Base-by-base conservation (phyloP, 768 basidiomycete species). In the Pleurotus tuber-regium region DNA sequence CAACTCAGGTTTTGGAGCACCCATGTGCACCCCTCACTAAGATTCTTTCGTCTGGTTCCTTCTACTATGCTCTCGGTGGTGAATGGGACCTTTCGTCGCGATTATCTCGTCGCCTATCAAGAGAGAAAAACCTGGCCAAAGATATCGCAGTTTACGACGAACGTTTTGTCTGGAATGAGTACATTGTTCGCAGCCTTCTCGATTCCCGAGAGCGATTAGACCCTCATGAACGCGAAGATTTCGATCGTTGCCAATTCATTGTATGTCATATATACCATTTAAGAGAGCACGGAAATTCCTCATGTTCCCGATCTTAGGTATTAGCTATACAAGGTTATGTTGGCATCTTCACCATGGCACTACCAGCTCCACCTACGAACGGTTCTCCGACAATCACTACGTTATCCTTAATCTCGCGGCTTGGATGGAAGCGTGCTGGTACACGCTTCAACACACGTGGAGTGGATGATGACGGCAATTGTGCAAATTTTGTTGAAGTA, bases 401-500 rank as follows among this genome's bases (percentile, higher is more conserved):
- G 1, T 66, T 97, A 18, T 82, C 86, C 3, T 70, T 99, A 51
- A 87, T 98, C 43, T 92, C 89, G 10, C 77, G 97, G 33, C 76
- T 98, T 4, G 87, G 94, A 8, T 95, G 91, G 86, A 95, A 92
- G 70, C 79, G 96, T 57, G 95, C 97, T 21, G 97, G 97, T 2
- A 98, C 97, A 16, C 83, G 97, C 31, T 99, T 98, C 73, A 98
- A 97, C 65, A 94, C 94, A 10, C 81, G 96, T 52, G 96, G 96
- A 1, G 89, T 98, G 8, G 95, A 98, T 62, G 95, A 97, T 63
- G 90, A 94, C 57, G 93, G 95, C 30, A 86, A 94, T 63, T 88
- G 87, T 25, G 96, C 96, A 26, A 98, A 98, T 63, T 98, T 97
- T 67, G 96, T 96, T 5, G 97, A 99, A 81, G 92, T 85, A 59